Evolutionary conservation across 805 yeast genomes (phyloP), one percentile per base, ranked within the genome.

Genomic region (Cyberlindnera saturnus): DNA sequence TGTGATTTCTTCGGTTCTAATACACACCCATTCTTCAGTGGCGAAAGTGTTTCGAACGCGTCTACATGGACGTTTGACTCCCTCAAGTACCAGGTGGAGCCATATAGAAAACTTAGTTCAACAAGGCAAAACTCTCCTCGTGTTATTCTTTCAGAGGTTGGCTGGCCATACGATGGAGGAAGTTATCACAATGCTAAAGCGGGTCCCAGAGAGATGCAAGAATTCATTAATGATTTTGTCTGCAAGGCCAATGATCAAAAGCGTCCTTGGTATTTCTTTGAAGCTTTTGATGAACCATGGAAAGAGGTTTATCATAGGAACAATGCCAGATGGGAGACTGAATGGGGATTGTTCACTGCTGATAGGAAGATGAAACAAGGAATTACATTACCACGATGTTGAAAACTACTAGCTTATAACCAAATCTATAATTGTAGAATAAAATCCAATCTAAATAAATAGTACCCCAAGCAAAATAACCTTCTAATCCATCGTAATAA

Each of bases 231-330:
- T 39, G 62, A 63, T 5, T 82, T 81, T 77, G 55, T 77, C 1
- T 79, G 86, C 53, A 60, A 62, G 3, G 64, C 70, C 4, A 62
- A 65, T 14, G 51, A 62, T 2, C 41, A 55, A 15, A 56, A 61
- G 8, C 61, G 68, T 17, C 73, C 70, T 1, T 81, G 82, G 77
- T 81, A 67, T 47, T 81, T 70, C 62, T 80, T 78, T 53, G 86
- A 81, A 53, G 87, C 85, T 0, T 81, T 79, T 61, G 86, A 82
- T 62, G 86, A 80, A 53, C 85, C 86, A 0, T 81, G 86, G 86
- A 82, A 81, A 50, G 57, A 62, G 37, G 58, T 76, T 1, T 79
- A 73, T 57, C 70, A 77, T 53, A 72, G 71, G 18, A 67, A 59
- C 1, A 68, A 66, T 3, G 66, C 69, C 28, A 61, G 60, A 42